Percentiles rank a stretch among this genome's conserved stretches.
These are phyloP conservation scores for Fragaria iinumae DNA, from an alignment of 306 rosid genomes.

Conservation along the genomic window DNA sequence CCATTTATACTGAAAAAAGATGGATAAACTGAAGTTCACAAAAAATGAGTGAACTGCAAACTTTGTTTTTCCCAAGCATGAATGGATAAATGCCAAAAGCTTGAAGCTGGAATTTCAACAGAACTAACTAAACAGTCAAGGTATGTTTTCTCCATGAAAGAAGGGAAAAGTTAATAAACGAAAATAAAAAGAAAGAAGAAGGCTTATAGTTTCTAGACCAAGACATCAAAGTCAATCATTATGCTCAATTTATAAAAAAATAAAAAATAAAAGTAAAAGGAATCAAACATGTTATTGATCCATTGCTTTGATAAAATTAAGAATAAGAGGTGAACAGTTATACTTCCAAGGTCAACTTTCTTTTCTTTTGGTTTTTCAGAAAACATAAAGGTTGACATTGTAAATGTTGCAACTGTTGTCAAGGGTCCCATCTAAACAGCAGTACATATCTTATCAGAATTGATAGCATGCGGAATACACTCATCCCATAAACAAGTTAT, in stretches of 20 bases:
- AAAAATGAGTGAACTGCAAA: not conserved
- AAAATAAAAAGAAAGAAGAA: not conserved
- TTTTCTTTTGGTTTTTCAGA: not conserved
- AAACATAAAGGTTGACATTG: not conserved
- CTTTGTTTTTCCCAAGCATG: not conserved
- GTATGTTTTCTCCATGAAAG: not conserved
- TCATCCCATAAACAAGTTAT: not conserved
- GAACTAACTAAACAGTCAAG: not conserved
- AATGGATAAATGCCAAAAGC: not conserved
- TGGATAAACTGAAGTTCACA: constrained; percentile 6
- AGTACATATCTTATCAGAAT: not conserved
- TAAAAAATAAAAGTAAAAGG: not conserved
- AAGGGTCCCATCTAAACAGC: not conserved
- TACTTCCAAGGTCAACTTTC: not conserved
- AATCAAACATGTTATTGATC: not conserved
- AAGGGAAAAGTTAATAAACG: not conserved
- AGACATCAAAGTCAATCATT: not conserved
- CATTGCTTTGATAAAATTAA: not conserved
- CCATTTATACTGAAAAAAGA: constrained; percentile 11
- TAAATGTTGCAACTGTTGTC: not conserved
- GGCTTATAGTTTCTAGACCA: not conserved
- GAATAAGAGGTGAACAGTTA: not conserved
- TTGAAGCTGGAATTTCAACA: not conserved
- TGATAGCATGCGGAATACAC: not conserved
- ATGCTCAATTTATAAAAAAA: not conserved